These are phyloP conservation scores for Fusarium sterilihyphosum DNA, from an alignment of 2,329 filamentous ascomycete genomes.

Conservation along the genomic window DNA sequence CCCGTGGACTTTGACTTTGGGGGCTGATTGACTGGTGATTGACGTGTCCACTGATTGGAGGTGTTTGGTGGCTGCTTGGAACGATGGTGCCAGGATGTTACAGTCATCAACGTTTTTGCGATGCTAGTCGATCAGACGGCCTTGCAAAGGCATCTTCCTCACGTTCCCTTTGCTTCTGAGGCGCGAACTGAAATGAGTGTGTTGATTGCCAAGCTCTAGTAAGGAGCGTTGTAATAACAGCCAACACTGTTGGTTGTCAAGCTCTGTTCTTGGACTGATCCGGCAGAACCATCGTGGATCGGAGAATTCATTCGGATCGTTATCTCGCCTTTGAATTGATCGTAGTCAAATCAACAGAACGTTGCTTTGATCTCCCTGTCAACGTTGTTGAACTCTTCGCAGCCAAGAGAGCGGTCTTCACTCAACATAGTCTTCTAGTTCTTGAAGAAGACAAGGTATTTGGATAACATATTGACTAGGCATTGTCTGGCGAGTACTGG, in stretches of 20 bases:
- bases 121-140: fast-evolving
- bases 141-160: fast-evolving
- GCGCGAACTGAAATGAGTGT: neutral
- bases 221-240: too few relatives aligned
- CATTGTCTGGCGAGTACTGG: too few relatives aligned
- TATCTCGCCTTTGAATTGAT: neutral
- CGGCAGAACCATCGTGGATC: neutral
- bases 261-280: neutral
- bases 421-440: too few relatives aligned
- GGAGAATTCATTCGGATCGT: fast-evolving
- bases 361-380: neutral
- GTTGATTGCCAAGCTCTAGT: neutral
- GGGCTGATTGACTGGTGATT: neutral
- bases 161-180: neutral
- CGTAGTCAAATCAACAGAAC: neutral
- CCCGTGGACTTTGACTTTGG: fast-evolving
- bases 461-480: fast-evolving
- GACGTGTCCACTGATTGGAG: fast-evolving
- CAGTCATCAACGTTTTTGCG: neutral
- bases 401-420: neutral
- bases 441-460: fast-evolving
- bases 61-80: neutral
- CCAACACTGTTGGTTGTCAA: neutral
- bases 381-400: neutral
- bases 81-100: fast-evolving